Conservation (phyloP, 352 stramenopile genomes). For the Phytopythium aichiense region DNA sequence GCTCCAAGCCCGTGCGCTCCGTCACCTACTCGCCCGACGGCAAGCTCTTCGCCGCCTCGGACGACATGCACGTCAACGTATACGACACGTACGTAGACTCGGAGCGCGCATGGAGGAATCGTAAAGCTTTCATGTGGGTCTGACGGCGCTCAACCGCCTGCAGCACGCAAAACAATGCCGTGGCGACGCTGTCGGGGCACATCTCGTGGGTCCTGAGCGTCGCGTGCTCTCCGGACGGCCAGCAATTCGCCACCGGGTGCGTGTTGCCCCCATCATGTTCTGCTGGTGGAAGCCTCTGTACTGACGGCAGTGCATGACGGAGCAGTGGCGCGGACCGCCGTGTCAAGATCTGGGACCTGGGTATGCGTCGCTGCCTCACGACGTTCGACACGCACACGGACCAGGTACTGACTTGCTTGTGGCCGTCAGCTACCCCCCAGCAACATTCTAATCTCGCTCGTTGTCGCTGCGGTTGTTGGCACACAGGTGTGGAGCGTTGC, state of each 20-base stretch:
- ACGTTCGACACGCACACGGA: conserved; percentile 90
- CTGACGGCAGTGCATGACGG: background rate
- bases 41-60: conserved; percentile 84
- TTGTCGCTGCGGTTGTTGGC: background rate
- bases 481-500: conserved; percentile 87
- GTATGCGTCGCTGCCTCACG: conserved; percentile 80
- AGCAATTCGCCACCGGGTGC: conserved; percentile 84
- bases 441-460: conserved; percentile 1
- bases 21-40: conserved; percentile 82
- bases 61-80: conserved; percentile 91
- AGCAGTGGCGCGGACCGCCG: conserved; percentile 76
- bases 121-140: background rate
- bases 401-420: conserved; percentile 41
- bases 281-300: conserved; percentile 4
- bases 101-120: background rate
- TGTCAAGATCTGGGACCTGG: conserved; percentile 93
- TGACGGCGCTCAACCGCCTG: background rate
- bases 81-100: conserved; percentile 82
- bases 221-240: conserved; percentile 74
- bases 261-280: conserved; percentile 2
- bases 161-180: conserved; percentile 66
- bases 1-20: conserved; percentile 85
- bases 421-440: background rate
- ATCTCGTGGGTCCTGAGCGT: conserved; percentile 89
- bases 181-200: conserved; percentile 84